Evolutionary conservation across 78 protist species (phyloP), one percentile per base, ranked within the genome.

Genomic region (Polysphondylium violaceum): DNA sequence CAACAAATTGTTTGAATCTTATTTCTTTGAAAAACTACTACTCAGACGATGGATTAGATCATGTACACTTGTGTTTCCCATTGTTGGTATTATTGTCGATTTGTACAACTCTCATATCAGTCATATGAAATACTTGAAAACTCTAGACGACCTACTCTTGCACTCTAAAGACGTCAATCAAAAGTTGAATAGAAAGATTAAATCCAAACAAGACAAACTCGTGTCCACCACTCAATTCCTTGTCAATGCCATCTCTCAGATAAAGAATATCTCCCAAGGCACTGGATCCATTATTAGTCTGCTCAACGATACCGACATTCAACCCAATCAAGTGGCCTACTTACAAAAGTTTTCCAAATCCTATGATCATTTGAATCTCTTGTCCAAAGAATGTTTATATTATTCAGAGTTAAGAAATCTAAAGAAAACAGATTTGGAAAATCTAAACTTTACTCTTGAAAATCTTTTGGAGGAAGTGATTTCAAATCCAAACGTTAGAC

Each of bases 251-350:
- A 61, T 78, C 40, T 50, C 29, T 50, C 88, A 78, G 25, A 50
- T 47, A 29, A 61, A 78, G 51, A 67, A 38, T 14, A 29, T 51
- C 21, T 36, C 50, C 50, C 76, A 63, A 78, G 73, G 41, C 2
- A 76, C 31, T 4, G 50, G 73, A 16, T 69, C 88, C 33, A 64
- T 78, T 17, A 33, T 78, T 7, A 61, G 75, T 17, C 65, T 78
- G 21, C 14, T 78, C 2, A 63, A 65, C 35, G 88, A 78, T 51
- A 65, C 75, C 0, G 88, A 65, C 51, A 56, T 78, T 33, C 88
- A 78, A 51, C 74, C 76, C n/a, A 51, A 65, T 50, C 88, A 78
- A 78, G 65, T 23, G 17, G 74, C 88, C 5, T 78, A 78, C 16
- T 11, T 78, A 8, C 33, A 65, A 21, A 78, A 65, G 23, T 47